Evolutionary conservation across 106 monocot species (phyloP), one percentile per base, ranked within the genome.

Genomic region (Dactylorhiza incarnata): DNA sequence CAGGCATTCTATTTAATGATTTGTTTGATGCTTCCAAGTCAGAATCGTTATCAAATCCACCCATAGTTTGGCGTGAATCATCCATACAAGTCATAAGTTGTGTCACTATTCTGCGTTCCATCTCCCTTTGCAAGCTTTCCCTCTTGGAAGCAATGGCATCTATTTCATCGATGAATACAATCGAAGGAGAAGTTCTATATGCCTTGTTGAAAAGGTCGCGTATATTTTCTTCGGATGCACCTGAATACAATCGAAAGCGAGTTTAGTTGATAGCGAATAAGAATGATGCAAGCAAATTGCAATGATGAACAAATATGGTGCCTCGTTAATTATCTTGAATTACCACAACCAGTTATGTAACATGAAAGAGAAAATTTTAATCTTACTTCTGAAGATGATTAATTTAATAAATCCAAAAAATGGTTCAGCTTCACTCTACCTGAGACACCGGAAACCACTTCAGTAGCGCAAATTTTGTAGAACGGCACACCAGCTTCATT

Each of bases 61-160:
- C 68, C 77, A 78, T 66, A 51, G 81, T 63, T 67, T 94, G 91
- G 58, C 88, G 86, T 37, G 82, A 91, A 77, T 99, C 91, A 82
- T 99, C 94, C 94, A 99, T 94, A 80, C 97, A 99, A 45, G 89
- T 99, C 89, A 99, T 94, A 56, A 99, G 79, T 54, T 99, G 97
- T 53, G 94, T 99, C 7, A 94, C 97, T 81, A 99, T 99, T 48
- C 97, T 72, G 1, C 88, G 84, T 70, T 99, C 97, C 97, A 99
- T 94, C 79, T 99, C 91, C 75, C 89, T 87, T 47, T 91, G 94
- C 48, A 88, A 45, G 78, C 89, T 91, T 49, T 94, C 97, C 69
- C 94, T 83, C 83, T 99, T 94, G 45, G 97, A 94, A 76, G 91
- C 97, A 79, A 99, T 99, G 43, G 97, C 94, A 82, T 99, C 97